Conservation (phyloP, 2,329 filamentous ascomycete genomes). For the Colletotrichum australisinense region DNA sequence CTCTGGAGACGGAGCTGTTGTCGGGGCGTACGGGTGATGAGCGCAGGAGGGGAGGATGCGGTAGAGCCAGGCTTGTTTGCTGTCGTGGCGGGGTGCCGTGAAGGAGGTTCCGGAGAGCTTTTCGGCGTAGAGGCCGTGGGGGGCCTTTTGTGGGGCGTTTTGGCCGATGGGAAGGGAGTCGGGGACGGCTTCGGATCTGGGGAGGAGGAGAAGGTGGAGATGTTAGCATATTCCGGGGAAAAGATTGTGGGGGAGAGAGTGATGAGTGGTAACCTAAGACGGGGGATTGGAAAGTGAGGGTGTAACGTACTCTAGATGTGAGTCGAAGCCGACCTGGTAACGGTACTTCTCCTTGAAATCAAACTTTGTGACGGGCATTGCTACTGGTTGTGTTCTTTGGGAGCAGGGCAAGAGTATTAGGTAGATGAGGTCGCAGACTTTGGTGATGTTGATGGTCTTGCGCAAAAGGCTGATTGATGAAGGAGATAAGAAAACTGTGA, state of each 20-base stretch:
- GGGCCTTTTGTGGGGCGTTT: conserved; percentile 85
- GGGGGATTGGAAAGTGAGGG: background rate
- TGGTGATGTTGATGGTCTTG: background rate
- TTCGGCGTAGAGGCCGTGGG: conserved; percentile 85
- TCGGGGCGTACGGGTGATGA: conserved; percentile 66
- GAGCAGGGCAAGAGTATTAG: too few species aligned
- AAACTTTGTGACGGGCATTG: conserved; percentile 64
- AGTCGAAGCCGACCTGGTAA: conserved; percentile 83
- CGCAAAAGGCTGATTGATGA: background rate
- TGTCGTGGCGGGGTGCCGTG: conserved; percentile 75
- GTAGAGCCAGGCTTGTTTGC: conserved; percentile 80
- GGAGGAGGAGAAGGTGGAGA: background rate
- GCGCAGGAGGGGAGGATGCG: conserved; percentile 74
- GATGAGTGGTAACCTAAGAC: background rate
- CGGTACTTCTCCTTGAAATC: conserved; percentile 69
- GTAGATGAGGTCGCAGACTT: background rate
- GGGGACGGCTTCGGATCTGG: conserved; percentile 79
- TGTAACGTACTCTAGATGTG: conserved; percentile 77
- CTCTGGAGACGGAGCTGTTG: conserved; percentile 45
- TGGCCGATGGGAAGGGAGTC: conserved; percentile 79
- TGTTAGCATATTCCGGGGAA: background rate
- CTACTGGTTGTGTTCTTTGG: conserved; percentile 14
- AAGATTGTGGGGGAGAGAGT: background rate
- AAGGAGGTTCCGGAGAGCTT: conserved; percentile 80
- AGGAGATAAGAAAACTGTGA: background rate